Evolutionary conservation across 805 yeast genomes (phyloP).

Genomic region (Suhomyces canberraensis): DNA sequence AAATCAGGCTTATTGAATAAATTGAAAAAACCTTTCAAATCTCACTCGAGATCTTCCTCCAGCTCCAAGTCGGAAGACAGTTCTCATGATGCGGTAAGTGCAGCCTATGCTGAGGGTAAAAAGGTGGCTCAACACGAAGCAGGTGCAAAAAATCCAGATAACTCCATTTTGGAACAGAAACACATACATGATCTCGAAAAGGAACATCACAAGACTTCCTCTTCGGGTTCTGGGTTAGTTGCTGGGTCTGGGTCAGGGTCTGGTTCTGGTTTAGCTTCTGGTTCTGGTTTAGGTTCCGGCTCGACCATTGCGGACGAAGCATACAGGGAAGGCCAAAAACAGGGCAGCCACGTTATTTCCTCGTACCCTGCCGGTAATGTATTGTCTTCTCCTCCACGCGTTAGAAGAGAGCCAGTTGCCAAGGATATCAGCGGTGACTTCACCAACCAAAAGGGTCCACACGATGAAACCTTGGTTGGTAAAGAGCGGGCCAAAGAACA

Average conservation of each 20-base stretch:
- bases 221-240: not conserved
- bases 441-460: constrained; percentile 30
- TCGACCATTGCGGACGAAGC: not conserved
- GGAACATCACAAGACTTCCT: not conserved
- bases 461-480: constrained; percentile 19
- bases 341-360: not conserved
- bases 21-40: constrained; percentile 22
- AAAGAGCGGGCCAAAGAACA: not conserved
- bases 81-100: constrained; percentile 8
- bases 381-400: constrained; percentile 27
- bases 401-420: constrained; percentile 26
- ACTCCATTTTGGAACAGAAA: not conserved
- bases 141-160: not conserved
- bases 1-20: constrained; percentile 18
- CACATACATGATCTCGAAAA: not conserved
- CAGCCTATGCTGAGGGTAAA: constrained; percentile 21
- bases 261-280: not conserved
- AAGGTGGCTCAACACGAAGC: constrained; percentile 1
- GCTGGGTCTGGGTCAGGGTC: not conserved
- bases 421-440: constrained; percentile 31
- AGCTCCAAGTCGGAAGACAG: constrained; percentile 1
- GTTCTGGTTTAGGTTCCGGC: not conserved
- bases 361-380: constrained; percentile 21
- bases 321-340: not conserved
- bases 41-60: constrained; percentile 9